These are phyloP conservation scores for Mortierella sp. DNA, from an alignment of 371 early-diverging fungal species.

Conservation along the genomic window DNA sequence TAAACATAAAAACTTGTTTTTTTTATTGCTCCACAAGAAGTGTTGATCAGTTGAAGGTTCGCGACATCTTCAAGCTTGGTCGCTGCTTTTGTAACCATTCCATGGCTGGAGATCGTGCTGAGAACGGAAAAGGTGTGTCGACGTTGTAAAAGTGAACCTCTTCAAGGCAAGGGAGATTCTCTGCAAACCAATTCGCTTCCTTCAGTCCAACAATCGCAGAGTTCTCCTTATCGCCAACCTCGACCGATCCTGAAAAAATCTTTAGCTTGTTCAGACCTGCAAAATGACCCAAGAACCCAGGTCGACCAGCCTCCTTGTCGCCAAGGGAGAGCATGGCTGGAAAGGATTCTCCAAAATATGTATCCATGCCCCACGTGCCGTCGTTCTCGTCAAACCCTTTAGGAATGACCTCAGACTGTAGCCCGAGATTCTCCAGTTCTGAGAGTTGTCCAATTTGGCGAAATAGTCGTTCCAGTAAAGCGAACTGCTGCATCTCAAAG, in stretches of 20 bases:
- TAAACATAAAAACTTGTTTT: neutral
- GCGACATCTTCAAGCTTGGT: neutral
- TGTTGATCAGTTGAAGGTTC: neutral
- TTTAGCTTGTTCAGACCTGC: neutral
- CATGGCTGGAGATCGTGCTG: neutral
- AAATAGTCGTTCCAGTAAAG: neutral
- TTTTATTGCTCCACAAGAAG: neutral
- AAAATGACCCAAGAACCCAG: neutral
- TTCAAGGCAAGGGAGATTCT: neutral
- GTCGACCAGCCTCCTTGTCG: neutral
- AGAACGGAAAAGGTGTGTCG: neutral
- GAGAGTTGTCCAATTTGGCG: neutral
- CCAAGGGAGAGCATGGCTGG: neutral
- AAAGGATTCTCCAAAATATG: neutral
- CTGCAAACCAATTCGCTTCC: neutral
- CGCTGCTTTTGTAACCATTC: neutral
- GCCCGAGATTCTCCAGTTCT: neutral
- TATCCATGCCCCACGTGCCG: constrained; percentile 1
- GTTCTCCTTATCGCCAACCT: neutral
- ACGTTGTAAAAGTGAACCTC: neutral
- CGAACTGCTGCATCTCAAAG: neutral
- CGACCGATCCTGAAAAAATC: neutral
- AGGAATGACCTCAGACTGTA: neutral
- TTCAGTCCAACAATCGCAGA: neutral
- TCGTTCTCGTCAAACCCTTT: neutral